Evolutionary conservation across 2,329 filamentous ascomycete species (phyloP).

Genomic region (Aureobasidium sp.): DNA sequence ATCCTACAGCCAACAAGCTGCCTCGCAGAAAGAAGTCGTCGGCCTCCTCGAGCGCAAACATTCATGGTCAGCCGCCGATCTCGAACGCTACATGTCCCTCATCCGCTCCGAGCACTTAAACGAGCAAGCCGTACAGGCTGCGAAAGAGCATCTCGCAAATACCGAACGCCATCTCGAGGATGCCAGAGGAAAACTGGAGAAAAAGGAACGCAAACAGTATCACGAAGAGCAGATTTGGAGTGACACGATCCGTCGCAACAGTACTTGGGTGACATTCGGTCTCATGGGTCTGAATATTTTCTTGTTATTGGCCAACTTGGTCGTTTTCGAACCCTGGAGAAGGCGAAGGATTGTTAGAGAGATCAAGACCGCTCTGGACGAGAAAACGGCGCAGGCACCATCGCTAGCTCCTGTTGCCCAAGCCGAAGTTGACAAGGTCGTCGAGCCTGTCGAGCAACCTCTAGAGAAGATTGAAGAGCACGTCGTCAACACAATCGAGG

Average conservation of each 20-base stretch:
- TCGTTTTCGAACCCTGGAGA: slow-evolving; percentile 90
- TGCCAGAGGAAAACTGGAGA: slow-evolving; percentile 64
- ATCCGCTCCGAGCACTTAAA: slow-evolving; percentile 91
- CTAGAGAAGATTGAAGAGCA: slow-evolving; percentile 19
- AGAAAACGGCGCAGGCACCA: slow-evolving; percentile 46
- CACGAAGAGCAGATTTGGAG: slow-evolving; percentile 99
- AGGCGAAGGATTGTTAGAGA: slow-evolving; percentile 71
- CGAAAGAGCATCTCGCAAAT: slow-evolving; percentile 62
- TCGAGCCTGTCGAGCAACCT: not conserved
- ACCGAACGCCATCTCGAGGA: slow-evolving; percentile 76
- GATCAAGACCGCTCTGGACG: slow-evolving; percentile 60
- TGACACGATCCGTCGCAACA: slow-evolving; percentile 91
- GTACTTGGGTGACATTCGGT: slow-evolving; percentile 97
- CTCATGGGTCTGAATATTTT: slow-evolving; percentile 95
- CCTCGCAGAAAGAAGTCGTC: slow-evolving; percentile 91
- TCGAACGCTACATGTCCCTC: slow-evolving; percentile 88
- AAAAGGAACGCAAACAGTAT: slow-evolving; percentile 80
- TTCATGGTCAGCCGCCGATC: slow-evolving; percentile 75
- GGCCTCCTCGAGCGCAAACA: slow-evolving; percentile 90
- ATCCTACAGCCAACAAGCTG: slow-evolving; percentile 74
- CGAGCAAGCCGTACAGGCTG: slow-evolving; percentile 69
- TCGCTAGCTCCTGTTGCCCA: not conserved
- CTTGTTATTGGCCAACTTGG: slow-evolving; percentile 75
- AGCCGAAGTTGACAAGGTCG: not conserved
- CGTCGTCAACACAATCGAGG: slow-evolving; percentile 16